phyloP scores from a whole-genome alignment of 306 rosid species.

The Boehmeria nivea region DNA sequence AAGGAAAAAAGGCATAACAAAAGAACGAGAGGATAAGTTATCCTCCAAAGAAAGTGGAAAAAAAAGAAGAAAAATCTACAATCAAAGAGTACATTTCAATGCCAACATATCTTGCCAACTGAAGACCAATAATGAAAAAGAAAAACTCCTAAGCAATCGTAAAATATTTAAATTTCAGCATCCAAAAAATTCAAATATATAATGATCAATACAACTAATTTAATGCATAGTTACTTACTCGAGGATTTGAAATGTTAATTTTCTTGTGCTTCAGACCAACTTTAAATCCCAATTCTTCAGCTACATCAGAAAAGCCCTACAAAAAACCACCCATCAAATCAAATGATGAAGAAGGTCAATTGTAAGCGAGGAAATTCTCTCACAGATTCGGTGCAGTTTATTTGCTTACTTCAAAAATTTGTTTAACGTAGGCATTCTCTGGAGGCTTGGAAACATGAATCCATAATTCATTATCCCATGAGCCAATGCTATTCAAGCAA shows the following conservation, averaged over 20 bases:
- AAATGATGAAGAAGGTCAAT: conserved; percentile 10
- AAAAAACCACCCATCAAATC: conserved; percentile 26
- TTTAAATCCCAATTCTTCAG: conserved; percentile 69
- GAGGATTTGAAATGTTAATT: conserved; percentile 87
- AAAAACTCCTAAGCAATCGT: too few species aligned
- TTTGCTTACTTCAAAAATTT: conserved; percentile 74
- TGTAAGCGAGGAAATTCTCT: conserved; percentile 10
- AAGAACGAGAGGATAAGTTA: too few species aligned
- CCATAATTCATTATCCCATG: conserved; percentile 92
- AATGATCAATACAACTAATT: too few species aligned
- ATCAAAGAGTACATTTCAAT: too few species aligned
- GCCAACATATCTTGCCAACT: too few species aligned
- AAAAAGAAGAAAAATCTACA: too few species aligned
- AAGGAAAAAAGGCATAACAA: background rate
- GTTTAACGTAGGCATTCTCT: conserved; percentile 82
- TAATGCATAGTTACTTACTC: conserved; percentile 61
- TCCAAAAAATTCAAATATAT: too few species aligned
- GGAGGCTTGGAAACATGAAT: conserved; percentile 98
- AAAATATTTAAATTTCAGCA: too few species aligned
- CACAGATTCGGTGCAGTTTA: background rate
- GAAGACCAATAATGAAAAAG: too few species aligned
- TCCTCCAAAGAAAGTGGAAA: too few species aligned
- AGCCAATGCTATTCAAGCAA: conserved; percentile 88
- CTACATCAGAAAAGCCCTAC: conserved; percentile 88
- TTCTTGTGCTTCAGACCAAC: conserved; percentile 96